phyloP scores from a whole-genome alignment of 805 yeast genomes.

The Torulaspora maleeae region DNA sequence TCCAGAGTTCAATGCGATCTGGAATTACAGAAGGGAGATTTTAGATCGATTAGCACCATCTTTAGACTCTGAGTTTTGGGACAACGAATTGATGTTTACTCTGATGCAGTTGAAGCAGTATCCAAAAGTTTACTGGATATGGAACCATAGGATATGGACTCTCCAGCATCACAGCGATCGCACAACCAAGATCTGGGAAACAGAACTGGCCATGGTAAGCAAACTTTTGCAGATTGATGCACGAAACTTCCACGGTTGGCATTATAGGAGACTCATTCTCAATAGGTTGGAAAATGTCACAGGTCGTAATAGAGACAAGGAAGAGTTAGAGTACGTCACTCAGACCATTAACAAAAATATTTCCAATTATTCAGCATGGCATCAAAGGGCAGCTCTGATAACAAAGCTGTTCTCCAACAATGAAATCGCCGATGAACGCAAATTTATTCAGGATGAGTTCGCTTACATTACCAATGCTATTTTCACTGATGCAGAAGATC shows the following conservation, averaged over 20 bases:
- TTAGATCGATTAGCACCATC: conserved; percentile 32
- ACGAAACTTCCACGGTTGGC: conserved; percentile 95
- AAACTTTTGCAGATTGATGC: conserved; percentile 66
- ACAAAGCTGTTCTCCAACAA: conserved; percentile 42
- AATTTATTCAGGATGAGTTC: conserved; percentile 53
- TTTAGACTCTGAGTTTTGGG: conserved; percentile 35
- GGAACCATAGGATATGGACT: conserved; percentile 91
- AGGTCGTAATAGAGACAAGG: conserved; percentile 31
- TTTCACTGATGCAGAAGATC: conserved; percentile 90
- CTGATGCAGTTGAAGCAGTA: conserved; percentile 52
- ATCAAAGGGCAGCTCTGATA: conserved; percentile 71
- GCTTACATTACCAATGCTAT: conserved; percentile 73
- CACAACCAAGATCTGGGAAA: conserved; percentile 49
- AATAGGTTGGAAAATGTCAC: conserved; percentile 27
- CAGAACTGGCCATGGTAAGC: conserved; percentile 65
- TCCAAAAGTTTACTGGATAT: conserved; percentile 95
- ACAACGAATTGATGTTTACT: conserved; percentile 58
- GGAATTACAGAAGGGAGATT: conserved; percentile 86
- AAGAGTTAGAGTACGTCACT: conserved; percentile 75
- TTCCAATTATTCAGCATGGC: conserved; percentile 96
- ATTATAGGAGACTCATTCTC: conserved; percentile 74
- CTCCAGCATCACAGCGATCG: conserved; percentile 49
- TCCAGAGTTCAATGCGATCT: conserved; percentile 83
- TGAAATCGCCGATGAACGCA: conserved; percentile 22
- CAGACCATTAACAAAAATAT: conserved; percentile 73